Base-by-base conservation (phyloP, 305 asterid species). In the Ilex paraguariensis region DNA sequence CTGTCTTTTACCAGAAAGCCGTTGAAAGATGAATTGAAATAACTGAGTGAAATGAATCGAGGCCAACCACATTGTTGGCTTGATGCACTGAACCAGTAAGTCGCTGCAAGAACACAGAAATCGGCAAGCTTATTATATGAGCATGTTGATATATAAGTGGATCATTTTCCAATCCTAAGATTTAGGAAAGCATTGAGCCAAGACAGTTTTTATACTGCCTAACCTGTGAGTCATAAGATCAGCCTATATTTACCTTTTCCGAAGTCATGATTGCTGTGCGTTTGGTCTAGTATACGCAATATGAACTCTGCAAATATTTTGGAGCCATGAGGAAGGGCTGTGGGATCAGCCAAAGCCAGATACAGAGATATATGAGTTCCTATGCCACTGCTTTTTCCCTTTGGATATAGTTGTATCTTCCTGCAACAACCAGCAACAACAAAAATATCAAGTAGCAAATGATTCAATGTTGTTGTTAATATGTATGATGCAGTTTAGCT, bases 391-490 rank as follows among this genome's bases (percentile, higher is more conserved):
- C 82, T 88, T 58, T 75, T 82, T 32, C 92, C 95, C 48, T 56
- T 75, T 7, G 84, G 82, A 62, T 87, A 70, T 46, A 82, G 51
- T 51, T 82, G 85, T 56, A 87, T 65, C 67, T 82, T 87, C 95
- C 92, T 87, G 75, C 57, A 75, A 28, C 45, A 62, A 63, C 10
- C 44, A 2, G 54, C 13, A 53, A 54, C 28, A 50, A 17, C 44
- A 10, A n/a, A 30, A n/a, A 40, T 10, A 50, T 31, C 36, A 31
- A 13, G 14, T 7, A 13, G 11, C 13, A 45, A 2, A 9, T 49
- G 45, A 11, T 45, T 36, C 8, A 17, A 17, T 61, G 13, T 10
- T 17, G 4, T 13, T 8, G 3, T 13, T 1, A 6, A 28, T 9
- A 13, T 15, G 21, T 9, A n/a, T 49, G 17, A 9, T 50, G 14